Percentiles rank a stretch among this genome's conserved stretches.
phyloP scores from a whole-genome alignment of 345 rosid species.

The Sisymbrium altissimum region DNA sequence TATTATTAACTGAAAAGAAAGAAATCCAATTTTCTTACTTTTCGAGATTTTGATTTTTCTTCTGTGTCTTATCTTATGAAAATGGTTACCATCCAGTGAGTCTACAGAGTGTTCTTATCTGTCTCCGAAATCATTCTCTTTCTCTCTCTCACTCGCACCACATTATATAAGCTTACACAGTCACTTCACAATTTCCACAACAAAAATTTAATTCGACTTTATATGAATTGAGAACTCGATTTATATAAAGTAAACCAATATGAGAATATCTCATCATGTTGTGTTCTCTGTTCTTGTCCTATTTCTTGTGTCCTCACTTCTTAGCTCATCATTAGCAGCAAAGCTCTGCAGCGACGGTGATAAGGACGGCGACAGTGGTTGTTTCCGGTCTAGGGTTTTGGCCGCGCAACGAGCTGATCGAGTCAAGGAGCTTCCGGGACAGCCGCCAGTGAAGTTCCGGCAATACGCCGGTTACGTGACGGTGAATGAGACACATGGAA shows the following conservation, averaged over 20 bases:
- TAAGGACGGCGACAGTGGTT: constrained; percentile 9
- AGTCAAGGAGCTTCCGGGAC: constrained; percentile 61
- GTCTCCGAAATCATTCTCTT: constrained; percentile 17
- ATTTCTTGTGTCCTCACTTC: constrained; percentile 27
- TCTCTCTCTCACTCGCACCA: constrained; percentile 1
- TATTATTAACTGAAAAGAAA: constrained; percentile 1
- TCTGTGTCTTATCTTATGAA: constrained; percentile 37
- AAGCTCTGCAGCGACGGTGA: constrained; percentile 23
- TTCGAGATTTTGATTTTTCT: constrained; percentile 13
- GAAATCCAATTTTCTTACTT: neutral
- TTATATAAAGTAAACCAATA: neutral
- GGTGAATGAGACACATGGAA: constrained; percentile 62
- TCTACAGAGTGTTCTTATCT: constrained; percentile 40
- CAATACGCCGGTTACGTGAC: constrained; percentile 88
- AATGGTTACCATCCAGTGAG: constrained; percentile 36
- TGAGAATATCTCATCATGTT: constrained; percentile 16
- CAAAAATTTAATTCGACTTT: neutral
- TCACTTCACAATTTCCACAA: constrained; percentile 21
- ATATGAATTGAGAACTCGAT: neutral
- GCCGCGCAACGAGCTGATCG: constrained; percentile 52
- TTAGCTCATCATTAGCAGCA: constrained; percentile 5
- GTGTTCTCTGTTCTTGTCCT: constrained; percentile 28
- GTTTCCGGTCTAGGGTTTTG: constrained; percentile 29
- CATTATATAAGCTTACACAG: constrained; percentile 32
- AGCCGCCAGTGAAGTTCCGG: constrained; percentile 55